A percentile compares a stretch with the other conserved stretches of the same genome.
Conservation (phyloP, 805 yeast genomes). For the Debaryomyces maramus region DNA sequence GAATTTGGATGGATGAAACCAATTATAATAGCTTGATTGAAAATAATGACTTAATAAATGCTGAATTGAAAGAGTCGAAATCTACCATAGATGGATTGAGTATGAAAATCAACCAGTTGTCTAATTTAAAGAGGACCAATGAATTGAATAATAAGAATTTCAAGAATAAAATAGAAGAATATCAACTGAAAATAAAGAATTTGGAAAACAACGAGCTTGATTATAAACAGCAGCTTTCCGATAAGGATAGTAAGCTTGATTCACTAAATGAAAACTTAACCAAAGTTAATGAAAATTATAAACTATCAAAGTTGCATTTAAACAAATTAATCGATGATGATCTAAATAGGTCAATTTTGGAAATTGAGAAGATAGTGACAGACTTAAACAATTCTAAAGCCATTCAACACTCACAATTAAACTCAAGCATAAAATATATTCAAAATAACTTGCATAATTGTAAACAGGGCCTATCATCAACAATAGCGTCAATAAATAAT, state of each 20-base stretch:
- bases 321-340: constrained; percentile 7
- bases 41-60: constrained; percentile 28
- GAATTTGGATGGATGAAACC: constrained; percentile 60
- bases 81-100: constrained; percentile 8
- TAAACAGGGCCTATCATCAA: not conserved
- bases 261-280: constrained; percentile 8
- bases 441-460: not conserved
- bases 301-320: constrained; percentile 7
- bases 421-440: not conserved
- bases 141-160: constrained; percentile 5
- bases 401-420: not conserved
- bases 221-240: constrained; percentile 3
- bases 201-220: constrained; percentile 4
- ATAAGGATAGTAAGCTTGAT: constrained; percentile 3
- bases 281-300: constrained; percentile 9
- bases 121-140: constrained; percentile 2
- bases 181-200: constrained; percentile 5
- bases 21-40: constrained; percentile 43
- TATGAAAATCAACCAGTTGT: constrained; percentile 8
- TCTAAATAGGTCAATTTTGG: constrained; percentile 3
- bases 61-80: constrained; percentile 20
- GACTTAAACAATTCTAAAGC: not conserved
- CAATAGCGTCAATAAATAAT: not conserved
- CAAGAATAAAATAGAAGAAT: constrained; percentile 5
- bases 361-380: constrained; percentile 7